Evolutionary conservation across 805 yeast genomes (phyloP).

Genomic region (Kuraishia piskuri): DNA sequence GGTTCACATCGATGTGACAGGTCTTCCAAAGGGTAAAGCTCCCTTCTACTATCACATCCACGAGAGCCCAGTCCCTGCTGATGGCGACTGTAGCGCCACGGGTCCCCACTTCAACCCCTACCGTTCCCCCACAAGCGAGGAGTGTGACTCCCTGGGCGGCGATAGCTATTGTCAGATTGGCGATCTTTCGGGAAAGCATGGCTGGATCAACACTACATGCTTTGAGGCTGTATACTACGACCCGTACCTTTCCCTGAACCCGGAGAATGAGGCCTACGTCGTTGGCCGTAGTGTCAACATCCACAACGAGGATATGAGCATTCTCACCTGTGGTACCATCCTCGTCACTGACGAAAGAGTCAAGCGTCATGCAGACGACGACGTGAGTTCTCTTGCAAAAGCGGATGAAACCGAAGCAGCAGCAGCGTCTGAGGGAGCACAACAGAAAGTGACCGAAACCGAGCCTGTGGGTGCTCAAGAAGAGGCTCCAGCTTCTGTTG

Average conservation of each 20-base stretch:
- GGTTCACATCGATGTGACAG: constrained; percentile 64
- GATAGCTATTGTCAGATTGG: constrained; percentile 63
- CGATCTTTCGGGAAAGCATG: constrained; percentile 74
- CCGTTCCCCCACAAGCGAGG: constrained; percentile 33
- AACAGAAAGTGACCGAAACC: background rate
- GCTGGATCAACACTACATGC: constrained; percentile 61
- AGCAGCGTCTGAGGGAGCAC: background rate
- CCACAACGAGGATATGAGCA: constrained; percentile 46
- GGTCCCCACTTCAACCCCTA: constrained; percentile 61
- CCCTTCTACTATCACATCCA: constrained; percentile 68
- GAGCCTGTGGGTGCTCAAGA: background rate
- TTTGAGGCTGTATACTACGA: constrained; percentile 56
- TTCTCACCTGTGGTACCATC: constrained; percentile 58
- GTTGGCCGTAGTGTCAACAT: constrained; percentile 50
- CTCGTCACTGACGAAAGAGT: constrained; percentile 21
- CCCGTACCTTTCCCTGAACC: constrained; percentile 56
- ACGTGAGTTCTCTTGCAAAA: background rate
- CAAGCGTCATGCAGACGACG: constrained; percentile 15
- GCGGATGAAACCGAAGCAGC: too few relatives aligned
- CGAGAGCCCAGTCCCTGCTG: constrained; percentile 41
- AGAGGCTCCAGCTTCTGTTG: background rate
- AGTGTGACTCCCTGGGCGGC: constrained; percentile 39
- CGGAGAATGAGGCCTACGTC: constrained; percentile 44
- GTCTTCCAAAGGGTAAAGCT: constrained; percentile 58
- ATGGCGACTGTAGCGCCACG: constrained; percentile 44